phyloP scores from a whole-genome alignment of 2,329 filamentous ascomycete genomes.

The Periconia macrospinosa region DNA sequence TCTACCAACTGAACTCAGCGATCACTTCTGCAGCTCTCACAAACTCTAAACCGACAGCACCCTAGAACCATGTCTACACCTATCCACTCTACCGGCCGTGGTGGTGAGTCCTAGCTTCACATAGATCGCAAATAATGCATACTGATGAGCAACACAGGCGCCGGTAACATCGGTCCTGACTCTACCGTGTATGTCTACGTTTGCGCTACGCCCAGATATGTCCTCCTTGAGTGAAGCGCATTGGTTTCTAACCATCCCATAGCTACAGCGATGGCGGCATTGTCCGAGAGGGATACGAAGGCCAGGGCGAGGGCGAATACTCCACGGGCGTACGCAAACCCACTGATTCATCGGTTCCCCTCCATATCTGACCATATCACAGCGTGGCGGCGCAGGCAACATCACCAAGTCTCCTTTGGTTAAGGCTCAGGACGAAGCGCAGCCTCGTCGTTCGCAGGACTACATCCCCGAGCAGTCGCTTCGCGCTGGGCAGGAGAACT shows the following conservation, averaged over 20 bases:
- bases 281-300: slow-evolving; percentile 48
- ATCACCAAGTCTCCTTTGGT: slow-evolving; percentile 41
- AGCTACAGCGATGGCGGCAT: slow-evolving; percentile 50
- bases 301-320: slow-evolving; percentile 43
- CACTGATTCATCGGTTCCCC: neutral
- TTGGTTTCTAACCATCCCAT: slow-evolving; percentile 3
- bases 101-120: slow-evolving; percentile 47
- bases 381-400: slow-evolving; percentile 48
- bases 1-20: neutral
- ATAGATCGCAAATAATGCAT: neutral
- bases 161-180: slow-evolving; percentile 61
- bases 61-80: slow-evolving; percentile 32
- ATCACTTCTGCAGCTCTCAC: no score
- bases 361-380: slow-evolving; percentile 1
- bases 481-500: slow-evolving; percentile 45
- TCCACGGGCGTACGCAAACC: slow-evolving; percentile 36
- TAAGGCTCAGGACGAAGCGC: slow-evolving; percentile 21
- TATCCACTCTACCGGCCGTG: slow-evolving; percentile 60
- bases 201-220: no score
- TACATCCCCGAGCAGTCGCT: slow-evolving; percentile 49
- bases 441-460: slow-evolving; percentile 40
- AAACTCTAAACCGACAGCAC: no score
- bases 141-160: slow-evolving; percentile 45
- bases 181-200: slow-evolving; percentile 46
- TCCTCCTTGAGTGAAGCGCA: slow-evolving; percentile 1